A percentile compares a stretch with the other conserved stretches of the same genome.
Evolutionary conservation across 1,139 yeast genomes (phyloP).

Genomic region (Saccharomycopsis hybrid): DNA sequence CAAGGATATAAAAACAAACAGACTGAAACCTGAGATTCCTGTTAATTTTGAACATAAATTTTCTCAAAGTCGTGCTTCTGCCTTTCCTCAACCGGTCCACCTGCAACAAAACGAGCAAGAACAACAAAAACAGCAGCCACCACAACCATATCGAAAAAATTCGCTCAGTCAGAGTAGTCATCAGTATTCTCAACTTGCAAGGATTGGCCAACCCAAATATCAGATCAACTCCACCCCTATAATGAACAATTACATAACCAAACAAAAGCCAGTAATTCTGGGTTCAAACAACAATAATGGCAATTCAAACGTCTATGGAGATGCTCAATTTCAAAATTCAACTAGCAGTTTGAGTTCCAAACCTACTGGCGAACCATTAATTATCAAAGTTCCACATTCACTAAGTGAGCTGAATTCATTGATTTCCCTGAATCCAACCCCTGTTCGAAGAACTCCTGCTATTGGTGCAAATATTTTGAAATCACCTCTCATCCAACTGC

Average conservation of each 20-base stretch:
- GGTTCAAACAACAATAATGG: too few species aligned
- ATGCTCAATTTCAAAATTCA: neutral
- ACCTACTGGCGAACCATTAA: conserved; percentile 2
- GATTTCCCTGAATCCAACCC: neutral
- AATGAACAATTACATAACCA: conserved; percentile 6
- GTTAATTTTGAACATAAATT: too few species aligned
- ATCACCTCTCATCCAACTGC: too few species aligned
- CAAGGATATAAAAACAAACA: too few species aligned
- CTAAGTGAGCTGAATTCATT: conserved; percentile 6
- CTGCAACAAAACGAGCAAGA: neutral
- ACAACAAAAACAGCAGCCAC: neutral
- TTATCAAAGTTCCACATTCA: conserved; percentile 8
- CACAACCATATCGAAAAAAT: conserved; percentile 1
- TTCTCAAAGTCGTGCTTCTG: too few species aligned
- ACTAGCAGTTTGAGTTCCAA: neutral
- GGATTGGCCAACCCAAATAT: conserved; percentile 4
- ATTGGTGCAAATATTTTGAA: too few species aligned
- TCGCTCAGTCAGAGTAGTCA: neutral
- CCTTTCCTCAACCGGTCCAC: neutral
- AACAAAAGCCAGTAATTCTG: too few species aligned
- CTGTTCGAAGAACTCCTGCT: too few species aligned
- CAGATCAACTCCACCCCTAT: conserved; percentile 15
- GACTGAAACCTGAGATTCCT: too few species aligned
- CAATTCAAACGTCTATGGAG: too few species aligned
- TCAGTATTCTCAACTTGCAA: neutral